These are phyloP conservation scores for Canavalia ensiformis DNA, from an alignment of 306 rosid genomes.

Conservation along the genomic window DNA sequence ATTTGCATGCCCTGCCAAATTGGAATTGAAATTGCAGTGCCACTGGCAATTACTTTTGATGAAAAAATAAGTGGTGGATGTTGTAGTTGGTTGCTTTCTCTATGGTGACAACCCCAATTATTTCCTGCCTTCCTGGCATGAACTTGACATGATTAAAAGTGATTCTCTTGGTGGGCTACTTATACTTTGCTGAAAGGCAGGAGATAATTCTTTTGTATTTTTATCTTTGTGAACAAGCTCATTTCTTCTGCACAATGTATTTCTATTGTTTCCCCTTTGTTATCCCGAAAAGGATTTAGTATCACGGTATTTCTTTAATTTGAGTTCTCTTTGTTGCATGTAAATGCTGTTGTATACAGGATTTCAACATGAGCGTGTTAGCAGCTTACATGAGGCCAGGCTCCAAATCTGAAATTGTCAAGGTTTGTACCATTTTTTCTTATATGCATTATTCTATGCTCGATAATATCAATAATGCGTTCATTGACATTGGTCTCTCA, in stretches of 20 bases:
- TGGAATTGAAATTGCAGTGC: not conserved
- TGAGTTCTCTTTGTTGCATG: slow-evolving; percentile 37
- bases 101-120: slow-evolving; percentile 7
- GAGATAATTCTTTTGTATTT: slow-evolving; percentile 20
- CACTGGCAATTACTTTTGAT: not conserved
- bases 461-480: slow-evolving; percentile 19
- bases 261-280: slow-evolving; percentile 5
- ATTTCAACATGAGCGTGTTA: slow-evolving; percentile 84
- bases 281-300: slow-evolving; percentile 27
- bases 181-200: slow-evolving; percentile 19
- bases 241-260: slow-evolving; percentile 3
- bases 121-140: not conserved
- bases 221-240: not conserved
- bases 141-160: slow-evolving; percentile 18
- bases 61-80: not conserved
- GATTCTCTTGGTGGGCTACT: slow-evolving; percentile 14
- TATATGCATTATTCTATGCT: slow-evolving; percentile 40
- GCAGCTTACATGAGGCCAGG: slow-evolving; percentile 84
- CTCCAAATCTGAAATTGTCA: slow-evolving; percentile 80
- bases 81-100: slow-evolving; percentile 21
- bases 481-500: not conserved
- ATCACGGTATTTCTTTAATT: slow-evolving; percentile 26
- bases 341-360: slow-evolving; percentile 59
- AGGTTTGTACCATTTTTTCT: slow-evolving; percentile 57
- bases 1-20: no score